These are phyloP conservation scores for Wallacemonas collosoma DNA, from an alignment of 208 protist species.

Conservation along the genomic window DNA sequence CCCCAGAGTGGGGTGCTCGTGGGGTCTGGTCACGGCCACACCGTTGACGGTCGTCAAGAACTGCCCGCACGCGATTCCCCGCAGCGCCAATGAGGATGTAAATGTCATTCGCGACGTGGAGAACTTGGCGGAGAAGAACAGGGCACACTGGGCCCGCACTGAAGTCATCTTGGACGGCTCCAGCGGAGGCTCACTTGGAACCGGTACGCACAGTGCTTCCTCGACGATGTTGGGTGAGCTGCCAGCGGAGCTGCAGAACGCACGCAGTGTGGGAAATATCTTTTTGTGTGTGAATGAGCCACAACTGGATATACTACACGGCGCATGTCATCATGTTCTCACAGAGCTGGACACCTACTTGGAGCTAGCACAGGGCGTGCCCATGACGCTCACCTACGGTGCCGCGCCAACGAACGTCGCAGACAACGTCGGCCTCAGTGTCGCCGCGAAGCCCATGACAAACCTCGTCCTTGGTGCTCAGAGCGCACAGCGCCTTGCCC, in stretches of 20 bases:
- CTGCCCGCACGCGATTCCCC: not conserved
- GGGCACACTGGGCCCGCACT: not conserved
- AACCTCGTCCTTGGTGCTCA: slow-evolving; percentile 6
- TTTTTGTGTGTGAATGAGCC: not conserved
- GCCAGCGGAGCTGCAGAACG: slow-evolving; percentile 3
- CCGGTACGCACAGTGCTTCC: not conserved
- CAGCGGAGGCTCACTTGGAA: not conserved
- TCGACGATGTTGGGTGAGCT: not conserved
- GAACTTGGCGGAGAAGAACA: slow-evolving; percentile 4
- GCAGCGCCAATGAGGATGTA: not conserved
- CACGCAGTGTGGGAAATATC: slow-evolving; percentile 14
- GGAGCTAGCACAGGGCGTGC: not conserved
- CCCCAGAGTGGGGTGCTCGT: not conserved
- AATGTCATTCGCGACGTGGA: not conserved
- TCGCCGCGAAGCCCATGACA: slow-evolving; percentile 1
- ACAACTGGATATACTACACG: not conserved
- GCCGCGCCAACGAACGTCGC: slow-evolving; percentile 3
- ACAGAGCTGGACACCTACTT: slow-evolving; percentile 6
- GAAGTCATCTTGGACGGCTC: not conserved
- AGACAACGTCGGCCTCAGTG: slow-evolving; percentile 8
- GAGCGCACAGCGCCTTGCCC: not conserved
- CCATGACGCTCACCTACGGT: not conserved
- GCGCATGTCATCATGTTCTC: not conserved
- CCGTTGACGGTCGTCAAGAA: not conserved
- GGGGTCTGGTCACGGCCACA: slow-evolving; percentile 8